Evolutionary conservation across 495 filamentous ascomycete genomes (phyloP).

Genomic region (Usnea hakonensis): DNA sequence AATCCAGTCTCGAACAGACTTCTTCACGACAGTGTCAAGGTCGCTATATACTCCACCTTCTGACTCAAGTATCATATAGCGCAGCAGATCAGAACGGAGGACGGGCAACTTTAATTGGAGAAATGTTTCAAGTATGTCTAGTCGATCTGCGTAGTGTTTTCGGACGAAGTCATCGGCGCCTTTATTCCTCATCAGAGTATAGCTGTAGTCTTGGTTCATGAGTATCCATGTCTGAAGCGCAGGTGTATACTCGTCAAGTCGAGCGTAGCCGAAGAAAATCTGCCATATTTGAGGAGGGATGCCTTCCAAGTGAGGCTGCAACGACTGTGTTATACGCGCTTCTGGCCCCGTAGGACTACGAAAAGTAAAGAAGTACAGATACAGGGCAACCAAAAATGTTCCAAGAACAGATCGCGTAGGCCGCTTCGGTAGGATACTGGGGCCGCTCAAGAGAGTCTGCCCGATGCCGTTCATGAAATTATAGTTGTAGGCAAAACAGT

Average conservation of each 20-base stretch:
- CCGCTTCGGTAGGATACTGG: no score
- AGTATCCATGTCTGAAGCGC: conserved; percentile 25
- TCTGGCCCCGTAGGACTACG: no score
- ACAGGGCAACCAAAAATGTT: no score
- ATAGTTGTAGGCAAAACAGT: no score
- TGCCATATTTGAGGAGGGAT: conserved; percentile 31
- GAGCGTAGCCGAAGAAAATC: conserved; percentile 24
- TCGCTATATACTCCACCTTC: conserved; percentile 53
- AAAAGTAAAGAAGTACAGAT: no score
- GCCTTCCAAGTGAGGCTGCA: neutral
- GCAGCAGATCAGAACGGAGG: conserved; percentile 48
- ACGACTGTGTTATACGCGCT: no score
- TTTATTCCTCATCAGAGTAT: conserved; percentile 29
- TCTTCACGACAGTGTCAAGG: conserved; percentile 47
- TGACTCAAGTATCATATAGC: conserved; percentile 49
- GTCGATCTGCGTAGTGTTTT: conserved; percentile 25
- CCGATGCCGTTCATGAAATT: no score
- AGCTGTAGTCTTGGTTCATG: conserved; percentile 23
- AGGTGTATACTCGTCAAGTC: conserved; percentile 8
- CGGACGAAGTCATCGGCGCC: conserved; percentile 26
- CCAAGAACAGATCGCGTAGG: no score
- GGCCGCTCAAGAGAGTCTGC: no score
- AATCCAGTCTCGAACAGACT: conserved; percentile 42
- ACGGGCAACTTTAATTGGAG: conserved; percentile 35
- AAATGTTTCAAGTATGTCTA: conserved; percentile 36